Evolutionary conservation across 306 rosid genomes (phyloP), one percentile per base, ranked within the genome.

Genomic region (Prunus padus): DNA sequence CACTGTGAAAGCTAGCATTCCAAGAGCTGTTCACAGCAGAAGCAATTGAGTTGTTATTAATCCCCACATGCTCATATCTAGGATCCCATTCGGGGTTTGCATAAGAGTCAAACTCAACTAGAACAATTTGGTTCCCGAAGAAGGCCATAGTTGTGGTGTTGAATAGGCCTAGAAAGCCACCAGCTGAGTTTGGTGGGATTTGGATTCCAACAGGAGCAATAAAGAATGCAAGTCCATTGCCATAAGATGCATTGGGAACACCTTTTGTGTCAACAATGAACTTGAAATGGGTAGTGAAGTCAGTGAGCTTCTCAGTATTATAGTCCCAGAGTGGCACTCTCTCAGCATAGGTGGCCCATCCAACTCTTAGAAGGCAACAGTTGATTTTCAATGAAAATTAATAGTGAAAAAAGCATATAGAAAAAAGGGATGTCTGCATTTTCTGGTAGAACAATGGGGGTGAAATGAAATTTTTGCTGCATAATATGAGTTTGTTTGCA

Each of bases 271-370:
- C 26, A 20, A 86, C 76, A 0, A 47, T 13, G 59, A 86, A 86
- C 40, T 86, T 63, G 73, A 55, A 79, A 8, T 46, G 86, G 50
- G 89, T 78, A 8, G 84, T 69, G 81, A 86, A 86, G 49, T 86
- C 82, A 22, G 86, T 20, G 47, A 81, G 22, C 33, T 73, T 50
- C 47, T 84, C 72, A 0, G 87, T 63, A 0, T 4, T 42, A 26
- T 14, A 68, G 19, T 84, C 80, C 90, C 88, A 87, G 11, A 87
- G 77, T 11, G 56, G 67, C 46, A 87, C 80, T 8, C 5, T 64
- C 62, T 80, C 46, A 16, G 83, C 31, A 69, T 82, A 84, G 16
- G 76, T 77, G 15, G 52, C 78, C 60, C 79, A 11, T 40, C 90
- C 90, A 20, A 82, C 83, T 37, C 84, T 37, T 7, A 1, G 42